Evolutionary conservation across 352 stramenopile genomes (phyloP).

Genomic region (Aphanomyces euteiches): DNA sequence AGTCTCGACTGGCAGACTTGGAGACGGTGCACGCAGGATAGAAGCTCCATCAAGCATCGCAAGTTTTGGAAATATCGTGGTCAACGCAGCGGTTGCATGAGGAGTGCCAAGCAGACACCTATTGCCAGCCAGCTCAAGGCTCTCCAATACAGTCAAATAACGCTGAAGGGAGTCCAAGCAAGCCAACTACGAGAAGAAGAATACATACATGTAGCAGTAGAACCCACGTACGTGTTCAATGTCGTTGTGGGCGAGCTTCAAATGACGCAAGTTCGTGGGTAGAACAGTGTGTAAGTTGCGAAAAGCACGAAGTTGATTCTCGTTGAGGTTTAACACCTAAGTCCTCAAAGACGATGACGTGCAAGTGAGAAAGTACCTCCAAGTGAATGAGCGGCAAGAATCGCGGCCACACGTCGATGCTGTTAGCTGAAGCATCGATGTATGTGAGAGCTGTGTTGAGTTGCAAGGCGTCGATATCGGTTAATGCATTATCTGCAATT

Average conservation of each 20-base stretch:
- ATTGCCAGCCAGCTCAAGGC: constrained; percentile 51
- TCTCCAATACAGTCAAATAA: constrained; percentile 43
- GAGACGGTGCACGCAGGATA: neutral
- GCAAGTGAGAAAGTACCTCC: constrained; percentile 38
- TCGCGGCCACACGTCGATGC: constrained; percentile 51
- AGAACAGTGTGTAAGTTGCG: constrained; percentile 37
- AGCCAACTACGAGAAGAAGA: constrained; percentile 37
- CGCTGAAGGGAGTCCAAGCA: constrained; percentile 45
- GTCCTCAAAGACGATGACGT: neutral
- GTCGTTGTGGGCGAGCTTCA: constrained; percentile 57
- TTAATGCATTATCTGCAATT: constrained; percentile 55
- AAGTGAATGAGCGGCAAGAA: constrained; percentile 40
- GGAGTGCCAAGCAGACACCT: constrained; percentile 34
- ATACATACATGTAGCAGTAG: neutral
- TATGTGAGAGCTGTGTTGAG: constrained; percentile 38
- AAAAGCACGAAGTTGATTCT: constrained; percentile 50
- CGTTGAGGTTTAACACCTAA: constrained; percentile 57
- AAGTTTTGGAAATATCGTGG: constrained; percentile 13
- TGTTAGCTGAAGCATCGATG: constrained; percentile 61
- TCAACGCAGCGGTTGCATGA: neutral
- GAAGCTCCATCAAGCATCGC: neutral
- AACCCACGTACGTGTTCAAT: constrained; percentile 47
- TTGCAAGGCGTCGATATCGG: constrained; percentile 42
- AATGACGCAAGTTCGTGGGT: constrained; percentile 39
- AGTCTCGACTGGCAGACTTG: neutral